Percentiles rank a stretch among this genome's conserved stretches.
Evolutionary conservation across 1,284 basidiomycete genomes (phyloP).

Genomic region (Fomitopsis pinicola): DNA sequence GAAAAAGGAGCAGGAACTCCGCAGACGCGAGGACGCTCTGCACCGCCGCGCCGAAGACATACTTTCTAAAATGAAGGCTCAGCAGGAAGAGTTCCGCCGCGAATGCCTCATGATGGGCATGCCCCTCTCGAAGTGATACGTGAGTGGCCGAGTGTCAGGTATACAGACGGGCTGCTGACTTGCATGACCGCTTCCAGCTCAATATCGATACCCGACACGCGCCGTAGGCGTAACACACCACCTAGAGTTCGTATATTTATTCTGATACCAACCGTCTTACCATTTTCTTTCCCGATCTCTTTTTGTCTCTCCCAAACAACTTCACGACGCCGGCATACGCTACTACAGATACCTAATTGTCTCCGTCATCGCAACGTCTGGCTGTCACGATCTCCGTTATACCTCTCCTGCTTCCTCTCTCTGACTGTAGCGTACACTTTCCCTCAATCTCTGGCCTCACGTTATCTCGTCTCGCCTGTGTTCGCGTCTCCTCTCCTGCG

Average conservation of each 20-base stretch:
- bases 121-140: not conserved
- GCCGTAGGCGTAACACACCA: not conserved
- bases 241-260: not conserved
- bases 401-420: not conserved
- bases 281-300: not conserved
- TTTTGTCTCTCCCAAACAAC: not conserved
- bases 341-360: not conserved
- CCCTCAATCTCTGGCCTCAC: not conserved
- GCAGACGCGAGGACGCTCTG: conserved; percentile 4
- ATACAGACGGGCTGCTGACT: not conserved
- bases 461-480: not conserved
- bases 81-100: conserved; percentile 5
- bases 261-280: not conserved
- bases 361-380: not conserved
- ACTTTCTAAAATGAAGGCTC: conserved; percentile 1
- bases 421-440: conserved; percentile 1
- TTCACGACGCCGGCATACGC: not conserved
- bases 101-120: conserved; percentile 5
- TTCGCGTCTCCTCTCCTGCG: not conserved
- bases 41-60: conserved; percentile 6
- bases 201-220: not conserved
- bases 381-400: not conserved
- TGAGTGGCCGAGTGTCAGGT: not conserved
- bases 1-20: conserved; percentile 6
- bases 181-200: not conserved